phyloP scores from a whole-genome alignment of 2,329 filamentous ascomycete genomes.

The Endoconidiophora polonica region DNA sequence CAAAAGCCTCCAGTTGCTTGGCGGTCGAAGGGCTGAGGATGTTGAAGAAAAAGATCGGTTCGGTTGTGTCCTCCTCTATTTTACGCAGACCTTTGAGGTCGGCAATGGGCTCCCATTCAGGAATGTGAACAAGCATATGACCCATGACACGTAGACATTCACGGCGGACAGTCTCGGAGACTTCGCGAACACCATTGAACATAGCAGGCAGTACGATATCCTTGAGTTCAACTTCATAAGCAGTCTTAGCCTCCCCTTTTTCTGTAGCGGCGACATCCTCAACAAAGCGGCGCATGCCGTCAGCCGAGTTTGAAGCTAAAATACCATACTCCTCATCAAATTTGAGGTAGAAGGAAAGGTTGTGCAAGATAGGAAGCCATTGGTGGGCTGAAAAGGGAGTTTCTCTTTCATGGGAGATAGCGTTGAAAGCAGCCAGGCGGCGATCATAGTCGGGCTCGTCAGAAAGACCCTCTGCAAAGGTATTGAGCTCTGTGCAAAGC shows the following conservation, averaged over 20 bases:
- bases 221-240: slow-evolving; percentile 42
- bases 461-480: slow-evolving; percentile 53
- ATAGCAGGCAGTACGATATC: slow-evolving; percentile 57
- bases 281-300: slow-evolving; percentile 63
- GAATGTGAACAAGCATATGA: slow-evolving; percentile 54
- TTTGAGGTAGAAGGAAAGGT: slow-evolving; percentile 73
- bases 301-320: slow-evolving; percentile 61
- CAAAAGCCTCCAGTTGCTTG: slow-evolving; percentile 67
- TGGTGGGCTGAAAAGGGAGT: slow-evolving; percentile 47
- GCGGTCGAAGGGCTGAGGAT: slow-evolving; percentile 80
- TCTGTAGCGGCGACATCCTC: slow-evolving; percentile 34
- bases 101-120: slow-evolving; percentile 51
- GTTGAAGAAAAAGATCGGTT: slow-evolving; percentile 75
- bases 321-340: slow-evolving; percentile 81
- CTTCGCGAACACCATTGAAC: slow-evolving; percentile 57
- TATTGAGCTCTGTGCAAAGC: slow-evolving; percentile 66
- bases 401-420: slow-evolving; percentile 48
- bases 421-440: slow-evolving; percentile 59
- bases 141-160: slow-evolving; percentile 72
- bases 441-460: slow-evolving; percentile 81
- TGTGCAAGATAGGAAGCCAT: slow-evolving; percentile 79
- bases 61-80: slow-evolving; percentile 38
- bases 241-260: slow-evolving; percentile 23
- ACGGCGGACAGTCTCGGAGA: slow-evolving; percentile 67
- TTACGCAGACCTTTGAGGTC: slow-evolving; percentile 56